phyloP scores from a whole-genome alignment of 805 yeast genomes.

The Candida coleopterorum region DNA sequence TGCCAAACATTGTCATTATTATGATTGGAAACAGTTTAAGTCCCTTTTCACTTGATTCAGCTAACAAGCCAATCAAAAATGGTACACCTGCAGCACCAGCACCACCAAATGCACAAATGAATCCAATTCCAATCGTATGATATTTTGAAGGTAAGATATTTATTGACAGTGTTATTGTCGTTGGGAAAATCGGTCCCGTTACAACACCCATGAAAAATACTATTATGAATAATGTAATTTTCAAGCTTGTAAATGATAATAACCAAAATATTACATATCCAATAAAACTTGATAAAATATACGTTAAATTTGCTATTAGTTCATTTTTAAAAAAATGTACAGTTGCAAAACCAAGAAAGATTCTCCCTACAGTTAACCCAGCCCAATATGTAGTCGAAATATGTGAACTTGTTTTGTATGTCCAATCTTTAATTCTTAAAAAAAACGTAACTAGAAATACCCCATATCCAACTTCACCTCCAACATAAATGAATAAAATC shows the following conservation, averaged over 20 bases:
- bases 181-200: constrained; percentile 59
- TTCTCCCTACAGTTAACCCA: constrained; percentile 47
- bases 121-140: constrained; percentile 66
- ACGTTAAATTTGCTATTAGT: constrained; percentile 39
- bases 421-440: constrained; percentile 31
- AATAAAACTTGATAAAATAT: constrained; percentile 26
- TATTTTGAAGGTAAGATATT: constrained; percentile 55
- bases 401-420: constrained; percentile 38
- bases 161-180: constrained; percentile 61
- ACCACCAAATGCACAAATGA: constrained; percentile 76
- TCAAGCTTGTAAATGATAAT: constrained; percentile 20
- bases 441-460: constrained; percentile 49
- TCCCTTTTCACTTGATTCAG: constrained; percentile 31
- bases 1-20: constrained; percentile 19
- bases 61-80: constrained; percentile 51
- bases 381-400: constrained; percentile 50
- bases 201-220: constrained; percentile 43
- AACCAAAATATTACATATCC: constrained; percentile 28
- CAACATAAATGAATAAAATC: constrained; percentile 45
- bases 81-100: constrained; percentile 79
- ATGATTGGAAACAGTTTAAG: constrained; percentile 29
- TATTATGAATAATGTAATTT: constrained; percentile 28
- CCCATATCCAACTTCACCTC: constrained; percentile 51
- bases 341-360: constrained; percentile 49
- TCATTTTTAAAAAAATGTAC: constrained; percentile 45